Evolutionary conservation across 331 rosid species (phyloP).

Genomic region (Spiraea crenata): DNA sequence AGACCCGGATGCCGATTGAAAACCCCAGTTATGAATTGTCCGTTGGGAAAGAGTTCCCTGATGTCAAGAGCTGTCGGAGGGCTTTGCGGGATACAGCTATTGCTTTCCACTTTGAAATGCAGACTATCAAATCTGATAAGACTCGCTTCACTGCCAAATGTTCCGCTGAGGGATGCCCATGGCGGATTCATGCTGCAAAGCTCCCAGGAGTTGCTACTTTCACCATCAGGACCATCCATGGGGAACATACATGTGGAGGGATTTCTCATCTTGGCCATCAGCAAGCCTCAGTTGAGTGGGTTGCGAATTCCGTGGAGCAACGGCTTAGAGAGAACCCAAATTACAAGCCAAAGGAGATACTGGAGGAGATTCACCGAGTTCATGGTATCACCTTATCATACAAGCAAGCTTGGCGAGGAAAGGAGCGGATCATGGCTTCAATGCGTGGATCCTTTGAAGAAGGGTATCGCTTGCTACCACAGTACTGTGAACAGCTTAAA

Average conservation of each 20-base stretch:
- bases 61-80: slow-evolving; percentile 90
- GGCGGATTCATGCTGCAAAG: slow-evolving; percentile 98
- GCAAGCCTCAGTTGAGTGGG: slow-evolving; percentile 98
- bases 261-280: slow-evolving; percentile 89
- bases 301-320: slow-evolving; percentile 84
- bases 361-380: slow-evolving; percentile 86
- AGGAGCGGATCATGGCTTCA: slow-evolving; percentile 94
- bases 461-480: slow-evolving; percentile 88
- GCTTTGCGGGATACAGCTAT: slow-evolving; percentile 92
- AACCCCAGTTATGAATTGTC: slow-evolving; percentile 57
- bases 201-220: slow-evolving; percentile 94
- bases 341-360: slow-evolving; percentile 88
- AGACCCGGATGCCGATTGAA: slow-evolving; percentile 55
- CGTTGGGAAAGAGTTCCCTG: slow-evolving; percentile 92
- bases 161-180: slow-evolving; percentile 85
- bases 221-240: slow-evolving; percentile 82
- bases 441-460: slow-evolving; percentile 97
- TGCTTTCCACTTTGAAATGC: slow-evolving; percentile 90
- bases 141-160: slow-evolving; percentile 92
- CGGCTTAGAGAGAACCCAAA: slow-evolving; percentile 81
- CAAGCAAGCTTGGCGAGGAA: slow-evolving; percentile 97
- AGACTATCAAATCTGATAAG: slow-evolving; percentile 90
- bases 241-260: slow-evolving; percentile 80
- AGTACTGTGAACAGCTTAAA: slow-evolving; percentile 82
- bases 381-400: slow-evolving; percentile 91